Evolutionary conservation across 192 early-diverging fungal species (phyloP), one percentile per base, ranked within the genome.

Genomic region (Mortierella alpina): DNA sequence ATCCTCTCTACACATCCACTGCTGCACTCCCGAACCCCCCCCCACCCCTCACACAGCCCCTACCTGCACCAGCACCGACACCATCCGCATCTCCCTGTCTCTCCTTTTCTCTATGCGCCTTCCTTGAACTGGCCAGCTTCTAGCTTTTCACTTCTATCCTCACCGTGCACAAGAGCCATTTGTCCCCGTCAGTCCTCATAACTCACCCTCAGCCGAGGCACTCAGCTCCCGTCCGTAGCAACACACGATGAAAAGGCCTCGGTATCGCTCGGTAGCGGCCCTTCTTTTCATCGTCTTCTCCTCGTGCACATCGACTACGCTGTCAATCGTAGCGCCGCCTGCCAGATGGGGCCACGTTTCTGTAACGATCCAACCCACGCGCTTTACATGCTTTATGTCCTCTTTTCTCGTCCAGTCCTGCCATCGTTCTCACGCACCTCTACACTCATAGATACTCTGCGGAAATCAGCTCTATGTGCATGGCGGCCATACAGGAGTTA

Each of bases 401-500:
- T 60, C 41, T 15, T 15, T 20, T 44, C 52, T 47, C 5, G 23
- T 46, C 2, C 7, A 10, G 44, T 45, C 54, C 8, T 13, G 18
- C 53, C 11, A 48, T 65, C 31, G 23, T 66, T 20, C 18, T 20
- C 5, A 68, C 20, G 2, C 18, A 15, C 42, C n/a, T 20, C 11
- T 22, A 52, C 39, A 5, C 17, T 45, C 17, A 17, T 54, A 80
- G 77, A 55, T 80, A 6, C 53, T 80, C 10, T 72, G 70, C 7
- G 69, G 77, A 53, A 61, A 61, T 23, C 65, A 72, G 54, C 45
- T 79, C 3, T 79, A 69, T 31, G 51, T 79, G 6, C 75, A 79
- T n/a, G 75, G 75, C 4, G 75, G 75, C 9, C 75, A 70, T 52
- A 79, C 75, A 60, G 75, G 68, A 53, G 69, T 79, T 39, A 72